Percentiles rank a stretch among this genome's conserved stretches.
These are phyloP conservation scores for Trypanosoma cruzi DNA, from an alignment of 208 protist species.

Conservation along the genomic window DNA sequence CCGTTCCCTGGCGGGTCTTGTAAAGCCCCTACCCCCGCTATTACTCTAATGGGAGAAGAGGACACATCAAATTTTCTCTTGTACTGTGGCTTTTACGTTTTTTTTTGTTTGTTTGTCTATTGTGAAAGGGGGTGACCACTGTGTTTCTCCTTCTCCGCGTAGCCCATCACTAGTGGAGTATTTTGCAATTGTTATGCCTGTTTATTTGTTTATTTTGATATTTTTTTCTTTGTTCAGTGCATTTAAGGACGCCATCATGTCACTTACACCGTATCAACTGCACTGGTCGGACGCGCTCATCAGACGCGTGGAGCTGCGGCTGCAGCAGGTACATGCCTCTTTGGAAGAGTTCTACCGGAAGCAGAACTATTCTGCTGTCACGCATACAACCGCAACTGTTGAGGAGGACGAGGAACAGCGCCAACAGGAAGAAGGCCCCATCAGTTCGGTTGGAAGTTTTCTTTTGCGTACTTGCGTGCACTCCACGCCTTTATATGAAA, in stretches of 20 bases:
- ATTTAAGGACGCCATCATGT: slow-evolving; percentile 37
- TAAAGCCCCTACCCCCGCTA: slow-evolving; percentile 11
- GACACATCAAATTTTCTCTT: not conserved
- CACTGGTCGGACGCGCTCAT: slow-evolving; percentile 80
- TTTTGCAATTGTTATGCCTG: slow-evolving; percentile 10
- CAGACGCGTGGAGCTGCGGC: slow-evolving; percentile 58
- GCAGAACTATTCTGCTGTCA: slow-evolving; percentile 43
- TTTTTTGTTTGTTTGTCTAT: not conserved
- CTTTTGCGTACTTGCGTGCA: slow-evolving; percentile 77
- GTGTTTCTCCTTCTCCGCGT: not conserved
- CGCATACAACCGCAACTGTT: not conserved
- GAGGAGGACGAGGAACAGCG: slow-evolving; percentile 30
- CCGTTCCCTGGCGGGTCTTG: not conserved
- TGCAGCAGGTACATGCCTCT: slow-evolving; percentile 71
- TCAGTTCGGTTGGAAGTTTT: slow-evolving; percentile 76
- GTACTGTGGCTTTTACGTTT: not conserved
- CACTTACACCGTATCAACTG: slow-evolving; percentile 70
- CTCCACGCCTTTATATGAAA: slow-evolving; percentile 54
- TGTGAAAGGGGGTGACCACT: not conserved
- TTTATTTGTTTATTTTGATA: slow-evolving; percentile 23
- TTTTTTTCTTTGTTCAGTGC: slow-evolving; percentile 13
- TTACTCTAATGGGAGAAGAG: slow-evolving; percentile 4
- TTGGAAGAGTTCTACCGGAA: slow-evolving; percentile 65
- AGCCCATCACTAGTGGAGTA: not conserved
- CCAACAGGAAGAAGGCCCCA: slow-evolving; percentile 30